Evolutionary conservation across 768 basidiomycete genomes (phyloP).

Genomic region (Rossbeevera mucosa): DNA sequence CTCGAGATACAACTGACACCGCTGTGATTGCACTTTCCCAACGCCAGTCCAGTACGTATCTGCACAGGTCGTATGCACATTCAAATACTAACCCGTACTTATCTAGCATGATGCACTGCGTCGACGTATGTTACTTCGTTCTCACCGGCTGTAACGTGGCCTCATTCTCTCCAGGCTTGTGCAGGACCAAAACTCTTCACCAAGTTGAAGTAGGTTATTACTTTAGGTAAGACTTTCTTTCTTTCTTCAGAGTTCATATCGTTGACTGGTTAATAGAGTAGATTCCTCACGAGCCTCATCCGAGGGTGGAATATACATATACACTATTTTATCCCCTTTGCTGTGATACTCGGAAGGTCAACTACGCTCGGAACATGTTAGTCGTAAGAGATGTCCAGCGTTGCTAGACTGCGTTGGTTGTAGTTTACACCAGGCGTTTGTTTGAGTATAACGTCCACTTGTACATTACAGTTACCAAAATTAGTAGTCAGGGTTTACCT

Average conservation of each 20-base stretch:
- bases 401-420: too few relatives aligned
- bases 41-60: constrained; percentile 62
- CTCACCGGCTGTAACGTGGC: too few relatives aligned
- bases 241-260: background rate
- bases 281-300: constrained; percentile 4
- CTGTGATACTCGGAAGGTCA: background rate
- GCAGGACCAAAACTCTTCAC: constrained; percentile 79
- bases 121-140: constrained; percentile 55
- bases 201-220: constrained; percentile 47
- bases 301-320: constrained; percentile 13
- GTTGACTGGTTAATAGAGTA: constrained; percentile 11
- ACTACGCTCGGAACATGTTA: background rate
- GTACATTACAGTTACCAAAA: too few relatives aligned
- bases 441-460: too few relatives aligned
- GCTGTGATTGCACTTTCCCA: background rate
- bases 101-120: constrained; percentile 86
- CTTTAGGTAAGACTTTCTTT: constrained; percentile 17
- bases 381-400: background rate
- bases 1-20: constrained; percentile 8
- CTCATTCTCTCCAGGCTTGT: constrained; percentile 34
- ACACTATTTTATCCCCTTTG: background rate
- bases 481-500: background rate
- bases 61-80: background rate
- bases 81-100: constrained; percentile 5
- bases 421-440: too few relatives aligned